Percentiles rank a stretch among this genome's conserved stretches.
Evolutionary conservation across 306 rosid genomes (phyloP).

Genomic region (Vigna mungo): DNA sequence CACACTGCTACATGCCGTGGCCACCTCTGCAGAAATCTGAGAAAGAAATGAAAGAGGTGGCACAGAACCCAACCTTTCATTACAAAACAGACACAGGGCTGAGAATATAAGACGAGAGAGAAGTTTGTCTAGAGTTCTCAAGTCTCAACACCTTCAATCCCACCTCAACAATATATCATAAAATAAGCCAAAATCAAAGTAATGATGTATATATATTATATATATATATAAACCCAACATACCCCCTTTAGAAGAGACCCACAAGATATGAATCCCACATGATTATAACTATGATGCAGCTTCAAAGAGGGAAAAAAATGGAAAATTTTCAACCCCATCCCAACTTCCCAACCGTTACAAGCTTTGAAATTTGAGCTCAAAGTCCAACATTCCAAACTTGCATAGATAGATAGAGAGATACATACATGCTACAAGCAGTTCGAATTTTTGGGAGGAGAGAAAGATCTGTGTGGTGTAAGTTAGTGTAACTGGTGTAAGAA

Average conservation of each 20-base stretch:
- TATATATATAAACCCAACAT: background rate
- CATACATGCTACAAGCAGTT: slow-evolving; percentile 9
- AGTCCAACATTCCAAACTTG: slow-evolving; percentile 54
- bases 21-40: slow-evolving; percentile 76
- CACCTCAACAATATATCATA: slow-evolving; percentile 2
- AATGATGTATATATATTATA: background rate
- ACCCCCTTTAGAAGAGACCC: slow-evolving; percentile 39
- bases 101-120: slow-evolving; percentile 64
- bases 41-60: slow-evolving; percentile 67
- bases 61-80: slow-evolving; percentile 77
- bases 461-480: slow-evolving; percentile 36
- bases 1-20: slow-evolving; percentile 56
- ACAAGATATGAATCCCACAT: slow-evolving; percentile 53
- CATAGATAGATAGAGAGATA: slow-evolving; percentile 48
- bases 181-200: background rate
- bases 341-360: slow-evolving; percentile 36
- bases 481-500: slow-evolving; percentile 1
- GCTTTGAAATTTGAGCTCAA: slow-evolving; percentile 74
- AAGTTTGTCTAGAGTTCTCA: slow-evolving; percentile 47
- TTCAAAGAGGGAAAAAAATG: slow-evolving; percentile 8
- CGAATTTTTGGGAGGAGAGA: slow-evolving; percentile 43
- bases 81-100: slow-evolving; percentile 58
- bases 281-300: slow-evolving; percentile 42
- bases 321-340: slow-evolving; percentile 40
- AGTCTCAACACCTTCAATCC: slow-evolving; percentile 31